Conservation (phyloP, 1,139 yeast species). For the Zygosaccharomyces sapae region DNA sequence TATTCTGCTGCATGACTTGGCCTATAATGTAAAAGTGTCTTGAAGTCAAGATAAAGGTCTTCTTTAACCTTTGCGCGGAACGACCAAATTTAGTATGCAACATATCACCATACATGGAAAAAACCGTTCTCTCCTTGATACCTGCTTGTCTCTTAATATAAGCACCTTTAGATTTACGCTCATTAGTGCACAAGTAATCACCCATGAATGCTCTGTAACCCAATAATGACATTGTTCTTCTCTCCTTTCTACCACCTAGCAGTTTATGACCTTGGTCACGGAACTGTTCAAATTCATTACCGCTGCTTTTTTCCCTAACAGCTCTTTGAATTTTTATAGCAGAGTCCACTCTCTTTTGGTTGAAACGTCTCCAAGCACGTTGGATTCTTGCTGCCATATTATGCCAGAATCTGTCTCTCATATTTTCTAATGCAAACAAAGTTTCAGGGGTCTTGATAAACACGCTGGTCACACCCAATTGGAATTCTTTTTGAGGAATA, state of each 20-base stretch:
- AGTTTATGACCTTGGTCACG: conserved; percentile 78
- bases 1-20: conserved; percentile 67
- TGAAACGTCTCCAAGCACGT: conserved; percentile 89
- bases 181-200: conserved; percentile 85
- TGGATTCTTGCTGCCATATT: conserved; percentile 97
- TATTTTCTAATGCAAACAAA: conserved; percentile 86
- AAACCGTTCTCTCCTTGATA: conserved; percentile 64
- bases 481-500: conserved; percentile 78
- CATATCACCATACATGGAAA: conserved; percentile 78
- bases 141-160: conserved; percentile 66
- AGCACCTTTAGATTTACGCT: conserved; percentile 64
- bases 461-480: conserved; percentile 89
- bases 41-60: conserved; percentile 67
- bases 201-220: conserved; percentile 94
- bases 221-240: conserved; percentile 80
- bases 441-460: conserved; percentile 98
- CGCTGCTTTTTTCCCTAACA: conserved; percentile 77
- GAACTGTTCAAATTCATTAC: conserved; percentile 74
- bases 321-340: conserved; percentile 81
- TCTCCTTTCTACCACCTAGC: conserved; percentile 74
- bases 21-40: conserved; percentile 62
- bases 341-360: conserved; percentile 78
- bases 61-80: conserved; percentile 73
- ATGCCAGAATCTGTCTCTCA: conserved; percentile 98
- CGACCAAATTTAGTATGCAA: conserved; percentile 86